Percentiles rank a stretch among this genome's conserved stretches.
phyloP scores from a whole-genome alignment of 768 basidiomycete genomes.

The Pleurotus ostreatus region DNA sequence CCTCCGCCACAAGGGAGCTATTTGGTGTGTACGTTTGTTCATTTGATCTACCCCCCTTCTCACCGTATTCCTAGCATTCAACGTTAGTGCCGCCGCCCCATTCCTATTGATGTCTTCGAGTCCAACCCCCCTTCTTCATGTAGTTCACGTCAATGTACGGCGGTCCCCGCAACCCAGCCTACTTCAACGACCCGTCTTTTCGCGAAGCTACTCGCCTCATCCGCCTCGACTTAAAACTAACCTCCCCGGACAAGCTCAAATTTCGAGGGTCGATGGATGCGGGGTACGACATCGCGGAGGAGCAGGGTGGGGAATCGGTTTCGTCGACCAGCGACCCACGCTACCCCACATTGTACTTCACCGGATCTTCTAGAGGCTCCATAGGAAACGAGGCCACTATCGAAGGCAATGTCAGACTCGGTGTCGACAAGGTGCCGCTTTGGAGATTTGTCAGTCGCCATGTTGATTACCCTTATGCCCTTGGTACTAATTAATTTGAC shows the following conservation, averaged over 20 bases:
- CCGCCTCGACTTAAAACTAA: conserved; percentile 48
- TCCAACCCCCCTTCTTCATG: conserved; percentile 3
- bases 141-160: conserved; percentile 30
- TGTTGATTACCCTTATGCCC: too few relatives aligned
- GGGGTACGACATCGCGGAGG: conserved; percentile 10
- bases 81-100: conserved; percentile 28
- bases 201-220: conserved; percentile 65
- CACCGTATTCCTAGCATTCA: conserved; percentile 35
- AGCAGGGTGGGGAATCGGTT: conserved; percentile 9
- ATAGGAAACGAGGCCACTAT: conserved; percentile 39
- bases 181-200: conserved; percentile 55
- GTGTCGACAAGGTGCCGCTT: conserved; percentile 37
- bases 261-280: conserved; percentile 16
- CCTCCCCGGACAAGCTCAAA: conserved; percentile 26
- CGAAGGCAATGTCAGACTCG: conserved; percentile 49
- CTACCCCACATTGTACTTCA: conserved; percentile 44
- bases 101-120: not conserved
- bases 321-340: conserved; percentile 12
- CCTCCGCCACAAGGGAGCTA: conserved; percentile 28
- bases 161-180: conserved; percentile 35
- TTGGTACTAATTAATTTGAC: too few relatives aligned
- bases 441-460: conserved; percentile 56
- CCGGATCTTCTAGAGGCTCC: conserved; percentile 40
- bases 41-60: not conserved
- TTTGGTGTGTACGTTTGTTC: conserved; percentile 28